Base-by-base conservation (phyloP, 148 eudicot species). In the Talinum fruticosum region DNA sequence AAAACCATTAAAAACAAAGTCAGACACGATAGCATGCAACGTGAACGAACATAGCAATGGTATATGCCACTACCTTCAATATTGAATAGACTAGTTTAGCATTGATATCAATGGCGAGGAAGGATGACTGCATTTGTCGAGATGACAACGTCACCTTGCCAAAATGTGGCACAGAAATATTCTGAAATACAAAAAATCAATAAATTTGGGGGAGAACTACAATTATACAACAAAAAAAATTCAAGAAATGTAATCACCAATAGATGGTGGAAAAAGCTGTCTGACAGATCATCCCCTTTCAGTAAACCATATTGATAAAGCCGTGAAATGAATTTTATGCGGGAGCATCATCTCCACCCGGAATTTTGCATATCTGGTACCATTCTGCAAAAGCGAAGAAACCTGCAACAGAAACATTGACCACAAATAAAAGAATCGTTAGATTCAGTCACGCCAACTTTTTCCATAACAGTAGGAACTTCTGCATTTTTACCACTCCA, bases 101-200 rank as follows among this genome's bases (percentile, higher is more conserved):
- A 87, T 88, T 92, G 24, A 90, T 88, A 84, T 95, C 99, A 79
- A 95, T 91, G 41, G 97, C 96, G 68, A 95, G 93, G 84, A 91
- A 95, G 34, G 99, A 89, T 12, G 90, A 78, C 26, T 89, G 90
- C 49, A 81, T 84, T 89, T 88, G 95, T 79, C 85, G 95, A 72
- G 88, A 73, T 54, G 90, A 79, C 77, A 88, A 94, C 79, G 78
- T 86, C 86, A 88, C 88, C 86, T 89, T 94, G 45, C 88, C 79
- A 71, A 90, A 95, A 85, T 92, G 97, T n/a, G 94, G 85, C 19
- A 95, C 99, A 76, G 94, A 90, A 61, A 95, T 76, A 78, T 92
- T 92, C 99, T 95, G 89, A 76, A 71, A 29, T 62, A 79, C 6
- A 65, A 75, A 19, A n/a, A 71, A 15, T 24, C 36, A 1, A 73